phyloP scores from a whole-genome alignment of 805 yeast species.

The Yarrowia sp. region DNA sequence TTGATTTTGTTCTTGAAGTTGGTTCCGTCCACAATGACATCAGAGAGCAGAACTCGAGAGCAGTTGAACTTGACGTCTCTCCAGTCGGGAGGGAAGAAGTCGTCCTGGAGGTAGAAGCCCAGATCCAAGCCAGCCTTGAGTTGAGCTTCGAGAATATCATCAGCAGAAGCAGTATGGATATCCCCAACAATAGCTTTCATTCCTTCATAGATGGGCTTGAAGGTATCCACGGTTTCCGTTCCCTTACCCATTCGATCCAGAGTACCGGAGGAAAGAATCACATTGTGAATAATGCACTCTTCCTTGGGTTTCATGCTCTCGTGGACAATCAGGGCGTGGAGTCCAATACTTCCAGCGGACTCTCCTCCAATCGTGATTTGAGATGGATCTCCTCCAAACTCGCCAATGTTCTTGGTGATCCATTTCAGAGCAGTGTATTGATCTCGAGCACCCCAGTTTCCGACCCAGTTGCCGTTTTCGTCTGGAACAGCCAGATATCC shows the following conservation, averaged over 20 bases:
- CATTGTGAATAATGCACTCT: background rate
- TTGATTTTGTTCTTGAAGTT: constrained; percentile 12
- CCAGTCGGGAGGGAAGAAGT: constrained; percentile 7
- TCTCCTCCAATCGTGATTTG: constrained; percentile 48
- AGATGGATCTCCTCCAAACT: constrained; percentile 50
- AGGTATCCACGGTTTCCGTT: background rate
- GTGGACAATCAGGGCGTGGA: constrained; percentile 8
- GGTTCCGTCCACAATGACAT: constrained; percentile 7
- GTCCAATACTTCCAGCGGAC: constrained; percentile 44
- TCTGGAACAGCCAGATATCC: constrained; percentile 7
- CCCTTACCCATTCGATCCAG: background rate
- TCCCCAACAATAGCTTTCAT: background rate
- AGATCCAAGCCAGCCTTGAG: background rate
- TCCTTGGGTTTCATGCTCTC: constrained; percentile 12
- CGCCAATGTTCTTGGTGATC: constrained; percentile 39
- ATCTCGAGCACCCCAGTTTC: constrained; percentile 18
- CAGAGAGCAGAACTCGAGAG: background rate
- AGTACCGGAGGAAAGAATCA: background rate
- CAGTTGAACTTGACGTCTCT: background rate
- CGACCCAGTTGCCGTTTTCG: background rate
- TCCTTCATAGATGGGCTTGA: background rate
- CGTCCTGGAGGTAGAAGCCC: background rate
- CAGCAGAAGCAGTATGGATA: background rate
- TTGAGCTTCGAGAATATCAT: background rate
- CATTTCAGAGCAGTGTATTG: background rate